Evolutionary conservation across 495 filamentous ascomycete species (phyloP).

Genomic region (Penicillium lividum): DNA sequence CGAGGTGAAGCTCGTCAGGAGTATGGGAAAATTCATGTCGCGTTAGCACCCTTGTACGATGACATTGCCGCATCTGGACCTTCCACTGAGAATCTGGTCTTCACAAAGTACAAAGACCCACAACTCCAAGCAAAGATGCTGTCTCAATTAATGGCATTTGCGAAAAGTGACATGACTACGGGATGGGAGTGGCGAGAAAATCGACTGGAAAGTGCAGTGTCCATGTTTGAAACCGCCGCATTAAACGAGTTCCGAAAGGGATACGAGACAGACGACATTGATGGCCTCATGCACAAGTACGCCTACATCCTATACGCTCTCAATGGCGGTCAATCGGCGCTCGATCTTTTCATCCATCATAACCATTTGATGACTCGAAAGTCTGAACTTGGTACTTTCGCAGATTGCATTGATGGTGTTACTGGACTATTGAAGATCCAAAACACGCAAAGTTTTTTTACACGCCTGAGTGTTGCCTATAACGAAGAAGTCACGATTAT

Average conservation of each 20-base stretch:
- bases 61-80: slow-evolving; percentile 71
- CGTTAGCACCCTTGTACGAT: slow-evolving; percentile 82
- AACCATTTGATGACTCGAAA: slow-evolving; percentile 78
- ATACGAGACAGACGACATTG: slow-evolving; percentile 85
- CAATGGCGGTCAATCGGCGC: slow-evolving; percentile 75
- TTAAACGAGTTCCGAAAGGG: slow-evolving; percentile 89
- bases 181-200: slow-evolving; percentile 71
- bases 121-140: slow-evolving; percentile 88
- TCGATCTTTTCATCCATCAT: slow-evolving; percentile 85
- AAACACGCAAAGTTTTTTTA: slow-evolving; percentile 81
- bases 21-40: slow-evolving; percentile 87
- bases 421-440: slow-evolving; percentile 62
- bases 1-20: slow-evolving; percentile 85
- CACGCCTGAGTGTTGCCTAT: slow-evolving; percentile 65
- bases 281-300: slow-evolving; percentile 85
- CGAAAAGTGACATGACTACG: slow-evolving; percentile 73
- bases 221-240: slow-evolving; percentile 88
- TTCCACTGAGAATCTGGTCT: slow-evolving; percentile 80
- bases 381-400: slow-evolving; percentile 69
- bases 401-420: slow-evolving; percentile 78
- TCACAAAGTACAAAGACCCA: slow-evolving; percentile 82
- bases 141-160: slow-evolving; percentile 73
- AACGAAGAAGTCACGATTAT: slow-evolving; percentile 86
- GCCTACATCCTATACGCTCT: slow-evolving; percentile 79
- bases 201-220: slow-evolving; percentile 70